Evolutionary conservation across 768 basidiomycete genomes (phyloP), one percentile per base, ranked within the genome.

Genomic region (Obba rivulosa): DNA sequence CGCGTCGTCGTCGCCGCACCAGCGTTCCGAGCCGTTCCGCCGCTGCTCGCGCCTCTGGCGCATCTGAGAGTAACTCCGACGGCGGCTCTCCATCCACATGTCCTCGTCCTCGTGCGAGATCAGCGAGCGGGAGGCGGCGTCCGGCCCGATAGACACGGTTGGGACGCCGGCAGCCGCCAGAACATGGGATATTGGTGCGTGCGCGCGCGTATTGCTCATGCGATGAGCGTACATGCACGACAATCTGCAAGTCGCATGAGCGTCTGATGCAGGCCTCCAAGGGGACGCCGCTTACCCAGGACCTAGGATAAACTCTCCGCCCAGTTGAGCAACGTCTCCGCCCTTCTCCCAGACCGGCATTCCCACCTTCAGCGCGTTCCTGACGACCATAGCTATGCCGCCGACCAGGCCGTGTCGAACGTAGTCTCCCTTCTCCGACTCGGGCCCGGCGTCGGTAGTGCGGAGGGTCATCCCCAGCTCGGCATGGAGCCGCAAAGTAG

Each of bases 331-430:
- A 37, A 82, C 64, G 57, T 92, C 83, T 0, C 91, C 91, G 2
- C 83, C 85, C 51, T 78, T 80, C 68, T 84, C 84, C 81, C 86
- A 87, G 13, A 90, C 71, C 0, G 89, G 88, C 83, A 94, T 85
- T 21, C 83, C 80, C 22, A 81, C 78, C 49, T 79, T 79, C 42
- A 92, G 60, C 2, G 85, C 84, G 51, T 84, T 80, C 51, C 77
- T 66, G 31, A 88, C 72, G 20, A 91, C 86, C 73, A 80, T 80
- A n/a, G 82, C 81, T 31, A 89, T 78, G 3, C 87, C 85, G 20
- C 79, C 67, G 54, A 89, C 63, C 10, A 75, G 47, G 1, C 85
- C 78, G 54, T 86, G 87, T 44, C 79, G 75, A 37, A 85, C 72
- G 63, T 91, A 92, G 24, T 67, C 65, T 16, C 80, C 76, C 45